Evolutionary conservation across 352 stramenopile species (phyloP), one percentile per base, ranked within the genome.

Genomic region (Blastocystis sp.): DNA sequence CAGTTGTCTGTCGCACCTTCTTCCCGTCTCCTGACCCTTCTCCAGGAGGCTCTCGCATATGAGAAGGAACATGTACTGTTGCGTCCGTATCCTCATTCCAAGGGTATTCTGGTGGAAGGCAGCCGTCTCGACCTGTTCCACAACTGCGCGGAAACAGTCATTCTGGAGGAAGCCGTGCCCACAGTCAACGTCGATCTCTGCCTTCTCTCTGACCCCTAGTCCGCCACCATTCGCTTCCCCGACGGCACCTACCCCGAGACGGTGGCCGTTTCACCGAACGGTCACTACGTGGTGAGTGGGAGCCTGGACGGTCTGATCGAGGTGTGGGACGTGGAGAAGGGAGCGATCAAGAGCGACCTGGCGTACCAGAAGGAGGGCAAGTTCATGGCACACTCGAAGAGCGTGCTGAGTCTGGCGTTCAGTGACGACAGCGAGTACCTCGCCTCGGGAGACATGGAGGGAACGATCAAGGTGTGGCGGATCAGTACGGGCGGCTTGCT

Each of bases 291-390:
- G 2, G 93, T 97, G 16, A 98, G 94, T 2, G 95, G 95, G 24
- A 94, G 94, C 0, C 97, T 96, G 63, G 96, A 98, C 91, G 95
- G 95, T 3, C 96, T 98, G 88, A 94, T 98, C 51, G 96, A 98
- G 90, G 93, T 97, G 55, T 98, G 95, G 95, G 95, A 97, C 91
- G 91, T 93, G 88, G 95, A 98, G 62, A 96, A 96, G 66, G 96
- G 94, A 90, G 94, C 93, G 50, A 82, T 97, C 62, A 92, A 94
- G n/a, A 96, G 95, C 82, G 95, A 98, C 91, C 91, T 98, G n/a
- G 91, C 94, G 19, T 98, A 98, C 90, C 96, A 98, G 92, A 78
- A 78, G 39, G n/a, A 85, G 74, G 93, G 97, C n/a, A 95, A 98
- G 88, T 96, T 97, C 69, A 95, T 98, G 91, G 91, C 94, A 82